Evolutionary conservation across 257 asterid species (phyloP).

Genomic region (Solanum pinnatisectum): DNA sequence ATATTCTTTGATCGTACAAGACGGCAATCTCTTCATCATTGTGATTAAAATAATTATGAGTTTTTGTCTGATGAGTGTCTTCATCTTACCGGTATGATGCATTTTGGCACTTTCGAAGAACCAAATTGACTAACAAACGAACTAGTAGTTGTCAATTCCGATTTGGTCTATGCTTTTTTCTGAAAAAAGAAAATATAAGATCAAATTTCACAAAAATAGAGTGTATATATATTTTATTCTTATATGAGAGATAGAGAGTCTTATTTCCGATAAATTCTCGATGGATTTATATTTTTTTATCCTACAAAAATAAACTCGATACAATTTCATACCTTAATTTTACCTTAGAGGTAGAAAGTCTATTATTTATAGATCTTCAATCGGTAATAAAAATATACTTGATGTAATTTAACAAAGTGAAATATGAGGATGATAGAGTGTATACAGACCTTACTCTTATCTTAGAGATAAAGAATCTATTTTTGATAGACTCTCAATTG

Average conservation of each 20-base stretch:
- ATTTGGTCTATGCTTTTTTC: background rate
- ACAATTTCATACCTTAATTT: no score
- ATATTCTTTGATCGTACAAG: background rate
- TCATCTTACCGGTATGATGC: background rate
- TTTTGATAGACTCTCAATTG: background rate
- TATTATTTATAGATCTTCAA: no score
- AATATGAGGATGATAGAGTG: background rate
- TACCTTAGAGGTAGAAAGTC: background rate
- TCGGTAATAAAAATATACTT: background rate
- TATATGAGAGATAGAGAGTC: background rate
- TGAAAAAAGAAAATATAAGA: background rate
- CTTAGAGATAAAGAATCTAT: background rate
- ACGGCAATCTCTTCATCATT: conserved; percentile 25
- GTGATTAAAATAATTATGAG: background rate
- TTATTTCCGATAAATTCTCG: no score
- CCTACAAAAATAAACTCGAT: no score
- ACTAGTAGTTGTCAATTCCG: background rate
- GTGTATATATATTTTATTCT: background rate
- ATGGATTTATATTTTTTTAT: no score
- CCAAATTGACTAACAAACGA: conserved; percentile 4
- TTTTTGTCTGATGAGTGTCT: background rate
- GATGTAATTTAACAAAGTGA: background rate
- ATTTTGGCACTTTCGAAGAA: background rate
- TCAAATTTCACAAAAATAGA: no score
- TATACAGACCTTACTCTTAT: background rate